Conservation (phyloP, 805 yeast species). For the Lipomyces orientalis region DNA sequence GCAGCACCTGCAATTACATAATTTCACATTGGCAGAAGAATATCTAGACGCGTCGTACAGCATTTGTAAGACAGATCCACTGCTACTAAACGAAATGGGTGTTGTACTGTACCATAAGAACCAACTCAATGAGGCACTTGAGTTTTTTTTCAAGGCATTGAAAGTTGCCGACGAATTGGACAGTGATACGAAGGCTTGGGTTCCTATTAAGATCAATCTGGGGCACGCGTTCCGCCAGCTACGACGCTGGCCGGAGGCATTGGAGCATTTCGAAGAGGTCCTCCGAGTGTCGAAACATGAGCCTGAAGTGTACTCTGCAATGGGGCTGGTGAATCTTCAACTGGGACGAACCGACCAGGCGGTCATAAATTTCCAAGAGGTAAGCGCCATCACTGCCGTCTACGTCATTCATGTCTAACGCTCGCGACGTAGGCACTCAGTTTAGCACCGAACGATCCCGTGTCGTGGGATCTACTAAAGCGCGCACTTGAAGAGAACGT, state of each 20-base stretch:
- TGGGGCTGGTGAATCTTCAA: slow-evolving; percentile 82
- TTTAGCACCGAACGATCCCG: slow-evolving; percentile 76
- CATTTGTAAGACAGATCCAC: slow-evolving; percentile 84
- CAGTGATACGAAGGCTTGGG: slow-evolving; percentile 82
- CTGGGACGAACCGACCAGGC: slow-evolving; percentile 68
- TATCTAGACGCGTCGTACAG: slow-evolving; percentile 76
- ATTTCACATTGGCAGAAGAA: slow-evolving; percentile 82
- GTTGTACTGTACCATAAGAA: slow-evolving; percentile 83
- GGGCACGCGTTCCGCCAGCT: slow-evolving; percentile 85
- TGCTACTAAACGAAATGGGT: slow-evolving; percentile 88
- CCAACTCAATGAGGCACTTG: slow-evolving; percentile 71
- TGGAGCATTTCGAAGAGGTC: slow-evolving; percentile 78
- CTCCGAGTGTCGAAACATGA: slow-evolving; percentile 71
- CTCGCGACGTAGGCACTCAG: slow-evolving; percentile 60
- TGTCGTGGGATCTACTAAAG: slow-evolving; percentile 78
- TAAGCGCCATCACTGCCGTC: slow-evolving; percentile 13
- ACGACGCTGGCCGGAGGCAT: slow-evolving; percentile 64
- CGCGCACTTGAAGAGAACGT: slow-evolving; percentile 58
- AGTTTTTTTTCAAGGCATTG: slow-evolving; percentile 71
- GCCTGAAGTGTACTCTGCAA: slow-evolving; percentile 76
- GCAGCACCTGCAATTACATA: slow-evolving; percentile 92
- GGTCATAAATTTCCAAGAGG: slow-evolving; percentile 72
- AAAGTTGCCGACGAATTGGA: slow-evolving; percentile 69
- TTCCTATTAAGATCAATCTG: slow-evolving; percentile 81
- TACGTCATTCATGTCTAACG: background rate